phyloP scores from a whole-genome alignment of 2,329 filamentous ascomycete genomes.

The Ceratocystis cubensis region DNA sequence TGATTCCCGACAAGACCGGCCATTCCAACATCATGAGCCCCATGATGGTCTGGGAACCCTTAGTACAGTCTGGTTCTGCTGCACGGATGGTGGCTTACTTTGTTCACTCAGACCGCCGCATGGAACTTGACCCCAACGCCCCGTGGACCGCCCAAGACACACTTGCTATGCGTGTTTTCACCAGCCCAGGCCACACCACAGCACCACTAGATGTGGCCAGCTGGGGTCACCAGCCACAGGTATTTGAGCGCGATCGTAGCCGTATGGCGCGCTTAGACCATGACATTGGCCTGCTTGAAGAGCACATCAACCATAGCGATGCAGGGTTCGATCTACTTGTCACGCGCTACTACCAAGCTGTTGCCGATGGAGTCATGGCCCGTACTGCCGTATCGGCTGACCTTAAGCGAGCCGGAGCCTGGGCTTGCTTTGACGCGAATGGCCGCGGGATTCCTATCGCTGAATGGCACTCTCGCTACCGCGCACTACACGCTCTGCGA shows the following conservation, averaged over 20 bases:
- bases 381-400: background rate
- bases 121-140: background rate
- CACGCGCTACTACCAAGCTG: slow-evolving; percentile 24
- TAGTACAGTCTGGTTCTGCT: background rate
- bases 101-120: slow-evolving; percentile 9
- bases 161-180: slow-evolving; percentile 10
- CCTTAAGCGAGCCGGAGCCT: slow-evolving; percentile 21
- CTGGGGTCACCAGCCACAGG: slow-evolving; percentile 5
- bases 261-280: slow-evolving; percentile 22
- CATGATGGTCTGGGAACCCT: slow-evolving; percentile 15
- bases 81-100: slow-evolving; percentile 14
- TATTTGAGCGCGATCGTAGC: slow-evolving; percentile 3
- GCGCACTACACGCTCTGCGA: slow-evolving; percentile 21
- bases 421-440: slow-evolving; percentile 6
- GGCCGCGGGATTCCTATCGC: background rate
- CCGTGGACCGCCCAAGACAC: slow-evolving; percentile 9
- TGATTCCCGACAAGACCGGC: slow-evolving; percentile 11
- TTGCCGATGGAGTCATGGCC: slow-evolving; percentile 21
- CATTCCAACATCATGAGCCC: slow-evolving; percentile 8
- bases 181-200: slow-evolving; percentile 11
- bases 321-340: slow-evolving; percentile 23
- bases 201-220: background rate
- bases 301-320: slow-evolving; percentile 23
- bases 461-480: slow-evolving; percentile 24
- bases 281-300: slow-evolving; percentile 24